A percentile compares a stretch with the other conserved stretches of the same genome.
Conservation (phyloP, 2,329 filamentous ascomycete species). For the Colletotrichum australisinense region DNA sequence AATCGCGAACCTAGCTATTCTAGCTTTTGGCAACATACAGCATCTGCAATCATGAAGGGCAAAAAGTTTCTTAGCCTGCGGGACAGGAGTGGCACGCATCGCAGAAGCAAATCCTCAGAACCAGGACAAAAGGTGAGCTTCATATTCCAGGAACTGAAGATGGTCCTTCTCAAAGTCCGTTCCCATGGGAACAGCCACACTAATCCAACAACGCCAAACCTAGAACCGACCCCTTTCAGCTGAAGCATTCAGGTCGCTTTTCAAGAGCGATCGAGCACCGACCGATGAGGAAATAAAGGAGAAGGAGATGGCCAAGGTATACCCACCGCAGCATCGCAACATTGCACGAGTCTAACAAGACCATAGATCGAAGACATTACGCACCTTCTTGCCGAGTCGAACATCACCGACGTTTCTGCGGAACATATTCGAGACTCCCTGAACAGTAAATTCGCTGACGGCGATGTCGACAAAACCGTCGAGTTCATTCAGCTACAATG, state of each 20-base stretch:
- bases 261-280: conserved; percentile 70
- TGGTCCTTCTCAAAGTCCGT: conserved; percentile 19
- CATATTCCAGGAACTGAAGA: not conserved
- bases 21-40: conserved; percentile 2
- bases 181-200: conserved; percentile 7
- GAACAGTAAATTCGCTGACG: conserved; percentile 72
- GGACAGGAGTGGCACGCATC: conserved; percentile 69
- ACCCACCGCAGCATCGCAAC: conserved; percentile 38
- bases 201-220: conserved; percentile 8
- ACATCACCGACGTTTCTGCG: conserved; percentile 59
- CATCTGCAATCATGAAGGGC: conserved; percentile 60
- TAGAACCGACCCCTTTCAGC: conserved; percentile 65
- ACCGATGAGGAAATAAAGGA: conserved; percentile 67
- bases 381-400: conserved; percentile 49
- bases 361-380: conserved; percentile 47
- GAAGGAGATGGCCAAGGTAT: conserved; percentile 53
- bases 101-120: conserved; percentile 67
- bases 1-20: not conserved
- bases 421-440: conserved; percentile 69
- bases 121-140: conserved; percentile 62
- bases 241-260: conserved; percentile 72
- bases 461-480: conserved; percentile 79
- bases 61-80: conserved; percentile 78
- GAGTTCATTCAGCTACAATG: conserved; percentile 83
- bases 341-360: conserved; percentile 5